Base-by-base conservation (phyloP, 2,329 filamentous ascomycete genomes). In the Tympanopsis confertula region DNA sequence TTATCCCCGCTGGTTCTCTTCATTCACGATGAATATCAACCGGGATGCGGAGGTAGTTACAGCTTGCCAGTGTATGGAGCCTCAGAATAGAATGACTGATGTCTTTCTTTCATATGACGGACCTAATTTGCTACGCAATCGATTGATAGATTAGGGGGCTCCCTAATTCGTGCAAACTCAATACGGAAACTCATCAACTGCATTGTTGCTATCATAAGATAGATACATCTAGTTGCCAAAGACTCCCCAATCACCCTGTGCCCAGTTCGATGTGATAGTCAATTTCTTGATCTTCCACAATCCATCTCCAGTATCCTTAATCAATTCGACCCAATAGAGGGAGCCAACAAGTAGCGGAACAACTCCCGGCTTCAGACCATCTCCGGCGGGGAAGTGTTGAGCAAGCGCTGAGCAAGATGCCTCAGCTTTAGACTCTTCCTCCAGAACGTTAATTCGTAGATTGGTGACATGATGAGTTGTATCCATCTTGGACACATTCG, bases 401-500 rank as follows among this genome's bases (percentile, higher is more conserved):
- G 35, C 35, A 13, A 35, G 20, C 19, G 24, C 35, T 20, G 17
- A 20, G 20, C 5, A 35, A 13, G 13, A 13, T 35, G 10, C 13
- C 35, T 13, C 14, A 5, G 4, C 14, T 12, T 14, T 20, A 20
- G 17, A 14, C 4, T n/a, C 13, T n/a, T 13, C 24, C 32, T 7
- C 17, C 13, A 13, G 53, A 15, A 41, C 26, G 39, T 38, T 32
- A 14, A 43, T 13, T 28, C 41, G 41, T 18, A 19, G 13, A 22
- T 43, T 43, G 17, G 36, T 38, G 12, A 41, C 13, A 17, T 35
- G 26, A 30, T 41, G 41, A 2, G 39, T 43, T 4, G 41, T 56
- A 36, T 56, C 53, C 35, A 58, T 33, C 20, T 49, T 47, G 17
- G 43, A 36, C 22, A 56, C 42, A 15, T 19, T 19, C 28, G 42